Conservation (phyloP, 2,329 filamentous ascomycete species). For the Stemphylium lycopersici region DNA sequence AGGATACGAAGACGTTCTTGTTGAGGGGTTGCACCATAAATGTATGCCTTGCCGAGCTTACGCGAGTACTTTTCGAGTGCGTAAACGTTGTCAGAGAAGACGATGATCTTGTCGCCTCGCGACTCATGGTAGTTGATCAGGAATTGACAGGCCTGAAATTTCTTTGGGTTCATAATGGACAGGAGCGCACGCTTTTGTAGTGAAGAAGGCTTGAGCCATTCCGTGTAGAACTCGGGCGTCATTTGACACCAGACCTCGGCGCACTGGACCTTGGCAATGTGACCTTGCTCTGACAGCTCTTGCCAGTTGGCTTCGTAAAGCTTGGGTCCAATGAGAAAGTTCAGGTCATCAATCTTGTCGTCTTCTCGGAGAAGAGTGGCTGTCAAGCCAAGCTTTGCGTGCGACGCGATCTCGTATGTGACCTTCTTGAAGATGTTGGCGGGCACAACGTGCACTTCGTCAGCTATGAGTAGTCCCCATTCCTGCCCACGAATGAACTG, state of each 20-base stretch:
- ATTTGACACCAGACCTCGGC: conserved; percentile 99
- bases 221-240: conserved; percentile 97
- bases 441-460: conserved; percentile 97
- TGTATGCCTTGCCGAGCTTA: conserved; percentile 84
- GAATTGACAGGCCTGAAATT: conserved; percentile 96
- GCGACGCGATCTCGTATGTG: conserved; percentile 89
- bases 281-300: conserved; percentile 94
- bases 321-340: conserved; percentile 97
- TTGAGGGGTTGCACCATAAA: conserved; percentile 87
- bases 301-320: conserved; percentile 99
- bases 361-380: conserved; percentile 94
- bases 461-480: conserved; percentile 96
- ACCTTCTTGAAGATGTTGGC: conserved; percentile 96
- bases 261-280: conserved; percentile 96
- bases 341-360: conserved; percentile 96
- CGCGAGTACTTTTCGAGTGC: conserved; percentile 84
- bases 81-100: conserved; percentile 97
- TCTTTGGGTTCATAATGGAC: conserved; percentile 97
- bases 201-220: conserved; percentile 75
- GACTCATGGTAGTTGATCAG: conserved; percentile 98
- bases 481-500: conserved; percentile 86
- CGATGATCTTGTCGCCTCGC: conserved; percentile 95
- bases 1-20: conserved; percentile 84
- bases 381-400: conserved; percentile 92
- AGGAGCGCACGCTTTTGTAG: conserved; percentile 72